Evolutionary conservation across 2,329 filamentous ascomycete genomes (phyloP).

Genomic region (Emmonsiellopsis sp.): DNA sequence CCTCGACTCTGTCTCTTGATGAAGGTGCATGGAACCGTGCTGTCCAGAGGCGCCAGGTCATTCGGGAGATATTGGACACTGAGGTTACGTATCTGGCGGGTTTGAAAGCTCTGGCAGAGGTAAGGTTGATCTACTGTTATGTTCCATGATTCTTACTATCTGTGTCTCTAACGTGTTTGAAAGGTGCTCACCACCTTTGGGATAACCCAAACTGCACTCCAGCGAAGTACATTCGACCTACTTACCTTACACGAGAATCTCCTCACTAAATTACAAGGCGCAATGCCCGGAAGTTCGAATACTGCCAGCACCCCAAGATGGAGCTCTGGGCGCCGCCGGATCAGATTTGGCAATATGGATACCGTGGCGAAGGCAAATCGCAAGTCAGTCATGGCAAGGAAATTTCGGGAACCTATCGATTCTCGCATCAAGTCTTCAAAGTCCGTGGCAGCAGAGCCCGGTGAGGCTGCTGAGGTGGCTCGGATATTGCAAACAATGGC

Average conservation of each 20-base stretch:
- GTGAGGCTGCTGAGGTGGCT: constrained; percentile 45
- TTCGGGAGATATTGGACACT: constrained; percentile 77
- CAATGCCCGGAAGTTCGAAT: constrained; percentile 42
- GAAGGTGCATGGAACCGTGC: constrained; percentile 62
- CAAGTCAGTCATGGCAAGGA: constrained; percentile 11
- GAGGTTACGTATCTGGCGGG: constrained; percentile 86
- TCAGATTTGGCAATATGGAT: constrained; percentile 41
- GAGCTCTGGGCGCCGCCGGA: constrained; percentile 27
- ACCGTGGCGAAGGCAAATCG: constrained; percentile 3
- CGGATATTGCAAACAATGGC: constrained; percentile 46
- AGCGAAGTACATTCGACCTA: constrained; percentile 69
- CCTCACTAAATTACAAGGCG: constrained; percentile 60
- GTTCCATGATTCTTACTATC: not conserved
- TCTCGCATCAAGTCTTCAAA: constrained; percentile 25
- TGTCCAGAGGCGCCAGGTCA: constrained; percentile 63
- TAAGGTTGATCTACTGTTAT: constrained; percentile 32
- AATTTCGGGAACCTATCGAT: constrained; percentile 20
- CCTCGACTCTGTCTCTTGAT: constrained; percentile 46
- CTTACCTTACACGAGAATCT: constrained; percentile 76
- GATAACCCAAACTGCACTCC: constrained; percentile 62
- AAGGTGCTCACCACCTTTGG: constrained; percentile 23
- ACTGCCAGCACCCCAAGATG: constrained; percentile 9
- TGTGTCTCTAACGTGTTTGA: not conserved
- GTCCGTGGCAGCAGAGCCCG: constrained; percentile 41
- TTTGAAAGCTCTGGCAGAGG: constrained; percentile 76